phyloP scores from a whole-genome alignment of 1,284 basidiomycete genomes.

The Xerocomus amazonicus region DNA sequence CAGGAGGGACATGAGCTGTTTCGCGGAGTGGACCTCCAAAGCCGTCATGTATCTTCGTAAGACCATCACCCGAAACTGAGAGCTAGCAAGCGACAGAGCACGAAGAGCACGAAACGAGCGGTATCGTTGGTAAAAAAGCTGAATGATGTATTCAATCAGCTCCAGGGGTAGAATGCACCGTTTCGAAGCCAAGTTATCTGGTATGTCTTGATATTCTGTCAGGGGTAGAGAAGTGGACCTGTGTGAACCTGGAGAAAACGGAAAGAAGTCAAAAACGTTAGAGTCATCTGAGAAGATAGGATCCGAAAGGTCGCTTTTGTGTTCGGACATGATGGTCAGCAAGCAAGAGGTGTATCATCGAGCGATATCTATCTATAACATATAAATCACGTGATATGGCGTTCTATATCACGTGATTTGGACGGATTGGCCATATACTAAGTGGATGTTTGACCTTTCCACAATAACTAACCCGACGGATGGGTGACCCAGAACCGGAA shows the following conservation, averaged over 20 bases:
- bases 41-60: conserved; percentile 28
- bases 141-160: conserved; percentile 27
- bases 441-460: background rate
- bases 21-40: conserved; percentile 19
- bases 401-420: conserved; percentile 14
- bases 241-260: conserved; percentile 18
- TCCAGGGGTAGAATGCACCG: conserved; percentile 23
- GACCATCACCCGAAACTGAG: conserved; percentile 23
- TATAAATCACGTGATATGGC: conserved; percentile 15
- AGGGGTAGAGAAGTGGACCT: conserved; percentile 27
- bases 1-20: conserved; percentile 21
- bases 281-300: conserved; percentile 17
- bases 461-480: conserved; percentile 20
- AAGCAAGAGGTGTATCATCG: background rate
- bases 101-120: conserved; percentile 21
- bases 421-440: conserved; percentile 1
- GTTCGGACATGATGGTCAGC: conserved; percentile 16
- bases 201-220: conserved; percentile 9
- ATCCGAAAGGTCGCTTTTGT: background rate
- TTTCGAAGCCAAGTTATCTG: conserved; percentile 1
- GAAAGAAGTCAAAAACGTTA: conserved; percentile 10
- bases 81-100: conserved; percentile 24
- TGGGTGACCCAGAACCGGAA: conserved; percentile 23
- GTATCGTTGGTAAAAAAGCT: conserved; percentile 18
- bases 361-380: background rate